Evolutionary conservation across 257 asterid species (phyloP), one percentile per base, ranked within the genome.

Genomic region (Verbena officinalis): DNA sequence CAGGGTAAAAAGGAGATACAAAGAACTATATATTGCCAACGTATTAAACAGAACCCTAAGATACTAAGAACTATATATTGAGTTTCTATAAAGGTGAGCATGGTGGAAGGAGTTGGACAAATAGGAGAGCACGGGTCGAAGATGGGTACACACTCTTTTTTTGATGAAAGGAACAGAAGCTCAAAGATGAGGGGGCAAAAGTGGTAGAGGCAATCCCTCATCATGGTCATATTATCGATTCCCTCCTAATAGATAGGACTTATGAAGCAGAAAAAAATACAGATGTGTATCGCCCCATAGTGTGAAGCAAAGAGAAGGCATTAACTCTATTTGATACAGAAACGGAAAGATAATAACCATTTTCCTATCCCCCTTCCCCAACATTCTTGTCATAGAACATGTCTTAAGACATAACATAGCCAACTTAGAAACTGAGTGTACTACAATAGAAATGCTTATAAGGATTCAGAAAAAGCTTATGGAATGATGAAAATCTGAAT

Each of bases 341-440:
- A 55, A 55, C 14, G 55, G 67, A 59, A 27, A 16, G 46, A 60
- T 10, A 10, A 19, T 36, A 36, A 9, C 40, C 40, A 36, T 7
- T 15, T 59, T 24, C 34, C 21, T 15, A n/a, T 5, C 59, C 15
- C 38, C 42, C 17, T 40, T 17, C 53, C 48, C 66, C 20, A 27
- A 55, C 36, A 24, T 38, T n/a, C 55, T 38, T 60, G 54, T 52
- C 31, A 10, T 42, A n/a, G 59, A 59, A 36, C 30, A 51, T 17
- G 13, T 43, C 54, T 10, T 5, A 43, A 42, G 20, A 42, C 6
- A 67, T 42, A 9, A 48, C 10, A 55, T 15, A 46, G 22, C 57
- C 22, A 70, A 52, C 66, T 58, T n/a, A 20, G 42, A 19, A 63
- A 63, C 38, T 34, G 59, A 71, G 11, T 22, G 59, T 62, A 53